phyloP scores from a whole-genome alignment of 148 eudicot species.

The Arbutus unedo region DNA sequence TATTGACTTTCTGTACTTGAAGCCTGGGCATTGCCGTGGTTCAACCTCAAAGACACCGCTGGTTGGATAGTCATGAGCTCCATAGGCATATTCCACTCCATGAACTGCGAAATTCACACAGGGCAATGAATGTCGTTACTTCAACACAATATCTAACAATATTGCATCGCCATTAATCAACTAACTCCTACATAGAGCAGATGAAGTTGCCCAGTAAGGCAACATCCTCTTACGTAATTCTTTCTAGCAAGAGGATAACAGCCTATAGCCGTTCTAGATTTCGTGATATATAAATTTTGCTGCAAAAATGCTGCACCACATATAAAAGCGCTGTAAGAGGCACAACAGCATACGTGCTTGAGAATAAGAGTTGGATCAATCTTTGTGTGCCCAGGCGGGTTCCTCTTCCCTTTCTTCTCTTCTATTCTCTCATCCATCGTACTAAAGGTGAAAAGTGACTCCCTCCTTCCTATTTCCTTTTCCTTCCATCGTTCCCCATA shows the following conservation, averaged over 20 bases:
- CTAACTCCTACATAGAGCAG: not conserved
- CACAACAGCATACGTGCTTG: not conserved
- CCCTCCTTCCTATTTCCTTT: not conserved
- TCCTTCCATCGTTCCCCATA: not conserved
- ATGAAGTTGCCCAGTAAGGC: not conserved
- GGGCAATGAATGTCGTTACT: not conserved
- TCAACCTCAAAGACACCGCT: conserved; percentile 95
- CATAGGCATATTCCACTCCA: conserved; percentile 91
- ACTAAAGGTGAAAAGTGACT: not conserved
- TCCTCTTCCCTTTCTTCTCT: not conserved
- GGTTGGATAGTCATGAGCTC: conserved; percentile 84
- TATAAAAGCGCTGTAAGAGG: not conserved
- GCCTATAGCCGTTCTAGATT: not conserved
- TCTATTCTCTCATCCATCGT: not conserved
- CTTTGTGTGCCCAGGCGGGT: not conserved
- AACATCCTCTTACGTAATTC: not conserved
- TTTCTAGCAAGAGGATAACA: not conserved
- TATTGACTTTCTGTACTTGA: conserved; percentile 76
- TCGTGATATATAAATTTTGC: not conserved
- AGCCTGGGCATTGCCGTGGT: conserved; percentile 91
- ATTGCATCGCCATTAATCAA: conserved; percentile 3
- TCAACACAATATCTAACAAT: not conserved
- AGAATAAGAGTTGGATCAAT: not conserved
- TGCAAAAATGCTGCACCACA: not conserved
- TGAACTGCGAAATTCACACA: conserved; percentile 49